Conservation (phyloP, 306 rosid genomes). For the Canavalia ensiformis region DNA sequence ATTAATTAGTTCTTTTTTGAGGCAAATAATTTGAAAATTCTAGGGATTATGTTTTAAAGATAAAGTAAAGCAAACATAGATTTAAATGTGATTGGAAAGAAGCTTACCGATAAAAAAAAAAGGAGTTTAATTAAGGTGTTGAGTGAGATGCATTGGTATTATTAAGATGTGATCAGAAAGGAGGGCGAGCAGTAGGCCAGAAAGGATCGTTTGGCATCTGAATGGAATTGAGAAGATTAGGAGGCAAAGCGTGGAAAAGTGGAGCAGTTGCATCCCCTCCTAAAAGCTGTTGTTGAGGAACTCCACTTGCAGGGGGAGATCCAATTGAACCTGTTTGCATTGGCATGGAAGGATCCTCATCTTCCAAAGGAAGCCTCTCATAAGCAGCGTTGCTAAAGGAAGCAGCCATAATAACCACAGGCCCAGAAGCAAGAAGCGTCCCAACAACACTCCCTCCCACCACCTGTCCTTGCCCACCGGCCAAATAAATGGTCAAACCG, state of each 20-base stretch:
- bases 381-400: slow-evolving; percentile 91
- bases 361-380: slow-evolving; percentile 86
- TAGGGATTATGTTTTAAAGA: too few species aligned
- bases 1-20: too few species aligned
- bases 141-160: too few species aligned
- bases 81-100: too few species aligned
- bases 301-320: slow-evolving; percentile 57
- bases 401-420: slow-evolving; percentile 87
- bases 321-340: slow-evolving; percentile 63
- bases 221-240: slow-evolving; percentile 77
- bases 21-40: too few species aligned
- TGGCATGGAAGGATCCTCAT: slow-evolving; percentile 63
- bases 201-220: slow-evolving; percentile 76
- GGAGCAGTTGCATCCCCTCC: slow-evolving; percentile 54
- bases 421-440: slow-evolving; percentile 69
- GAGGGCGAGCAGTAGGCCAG: slow-evolving; percentile 74
- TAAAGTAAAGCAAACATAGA: too few species aligned
- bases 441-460: slow-evolving; percentile 88
- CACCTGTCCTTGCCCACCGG: slow-evolving; percentile 89
- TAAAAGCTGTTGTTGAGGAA: slow-evolving; percentile 48
- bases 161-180: slow-evolving; percentile 49
- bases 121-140: too few species aligned
- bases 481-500: slow-evolving; percentile 78
- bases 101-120: too few species aligned
- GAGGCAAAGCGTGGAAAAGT: slow-evolving; percentile 74